Evolutionary conservation across 2,329 filamentous ascomycete species (phyloP).

Genomic region (Colletotrichum sp.): DNA sequence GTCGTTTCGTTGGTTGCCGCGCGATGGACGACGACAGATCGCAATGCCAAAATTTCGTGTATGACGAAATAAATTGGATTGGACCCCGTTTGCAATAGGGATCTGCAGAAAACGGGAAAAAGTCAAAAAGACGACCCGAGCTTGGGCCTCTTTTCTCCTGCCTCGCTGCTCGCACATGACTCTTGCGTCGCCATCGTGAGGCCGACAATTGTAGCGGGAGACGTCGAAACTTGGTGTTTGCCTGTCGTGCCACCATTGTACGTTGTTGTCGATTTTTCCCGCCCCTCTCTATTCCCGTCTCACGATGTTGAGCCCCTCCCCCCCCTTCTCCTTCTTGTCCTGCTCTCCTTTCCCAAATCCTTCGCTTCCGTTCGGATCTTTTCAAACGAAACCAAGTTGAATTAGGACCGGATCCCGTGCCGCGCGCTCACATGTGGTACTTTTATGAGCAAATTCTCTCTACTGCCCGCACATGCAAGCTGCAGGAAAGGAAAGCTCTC

Average conservation of each 20-base stretch:
- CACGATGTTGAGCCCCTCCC: neutral
- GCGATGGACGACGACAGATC: neutral
- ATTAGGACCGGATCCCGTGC: neutral
- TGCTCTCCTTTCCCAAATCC: neutral
- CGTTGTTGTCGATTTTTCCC: neutral
- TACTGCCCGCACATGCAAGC: neutral
- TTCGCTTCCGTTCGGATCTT: neutral
- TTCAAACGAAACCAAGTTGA: neutral
- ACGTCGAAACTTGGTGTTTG: neutral
- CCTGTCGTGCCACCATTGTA: neutral
- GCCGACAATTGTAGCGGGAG: neutral
- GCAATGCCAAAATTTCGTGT: neutral
- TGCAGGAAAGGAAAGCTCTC: neutral
- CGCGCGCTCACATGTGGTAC: neutral
- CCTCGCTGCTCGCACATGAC: neutral
- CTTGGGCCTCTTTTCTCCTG: neutral
- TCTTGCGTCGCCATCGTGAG: neutral
- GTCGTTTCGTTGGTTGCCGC: neutral
- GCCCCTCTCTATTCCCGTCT: neutral
- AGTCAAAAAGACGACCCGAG: neutral
- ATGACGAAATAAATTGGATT: slow-evolving; percentile 2
- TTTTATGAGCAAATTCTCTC: slow-evolving; percentile 4
- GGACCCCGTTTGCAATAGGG: slow-evolving; percentile 6
- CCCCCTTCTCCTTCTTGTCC: neutral
- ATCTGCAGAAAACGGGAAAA: slow-evolving; percentile 9